These are phyloP conservation scores for Dactylellina parvicollis DNA, from an alignment of 2,329 filamentous ascomycete genomes.

Conservation along the genomic window DNA sequence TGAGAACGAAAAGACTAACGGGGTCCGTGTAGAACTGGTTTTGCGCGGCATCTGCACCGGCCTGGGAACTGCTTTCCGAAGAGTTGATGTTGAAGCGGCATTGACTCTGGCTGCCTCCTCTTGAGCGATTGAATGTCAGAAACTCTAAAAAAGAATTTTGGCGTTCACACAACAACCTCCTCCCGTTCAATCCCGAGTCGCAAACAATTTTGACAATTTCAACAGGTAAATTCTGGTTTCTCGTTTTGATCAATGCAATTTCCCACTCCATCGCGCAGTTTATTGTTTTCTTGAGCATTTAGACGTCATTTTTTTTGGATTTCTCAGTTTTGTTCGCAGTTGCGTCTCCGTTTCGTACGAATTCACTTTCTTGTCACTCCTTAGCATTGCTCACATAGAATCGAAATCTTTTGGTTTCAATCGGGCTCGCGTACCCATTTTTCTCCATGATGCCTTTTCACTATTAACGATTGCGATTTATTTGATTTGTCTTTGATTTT, in stretches of 20 bases:
- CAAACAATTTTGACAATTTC: conserved; percentile 13
- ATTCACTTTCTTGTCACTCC: conserved; percentile 29
- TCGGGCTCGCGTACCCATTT: conserved; percentile 32
- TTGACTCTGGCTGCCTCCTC: conserved; percentile 41
- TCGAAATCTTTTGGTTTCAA: background rate
- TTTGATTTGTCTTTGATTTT: conserved; percentile 1
- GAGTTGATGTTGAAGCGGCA: conserved; percentile 50
- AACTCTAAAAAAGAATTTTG: conserved; percentile 11
- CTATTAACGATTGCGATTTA: background rate
- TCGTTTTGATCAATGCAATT: background rate
- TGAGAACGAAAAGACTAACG: conserved; percentile 14
- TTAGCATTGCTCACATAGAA: conserved; percentile 37
- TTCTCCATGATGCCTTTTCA: background rate
- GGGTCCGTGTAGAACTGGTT: conserved; percentile 41
- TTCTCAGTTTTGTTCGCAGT: conserved; percentile 4
- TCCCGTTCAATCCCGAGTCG: conserved; percentile 10
- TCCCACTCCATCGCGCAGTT: background rate
- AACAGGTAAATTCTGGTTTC: conserved; percentile 14
- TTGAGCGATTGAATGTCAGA: conserved; percentile 14
- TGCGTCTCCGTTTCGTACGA: no score
- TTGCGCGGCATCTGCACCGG: conserved; percentile 50
- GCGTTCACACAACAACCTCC: conserved; percentile 24
- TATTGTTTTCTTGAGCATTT: conserved; percentile 7
- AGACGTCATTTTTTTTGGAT: background rate
- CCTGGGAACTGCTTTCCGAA: conserved; percentile 44